Evolutionary conservation across 106 monocot species (phyloP), one percentile per base, ranked within the genome.

Genomic region (Allium cepa): DNA sequence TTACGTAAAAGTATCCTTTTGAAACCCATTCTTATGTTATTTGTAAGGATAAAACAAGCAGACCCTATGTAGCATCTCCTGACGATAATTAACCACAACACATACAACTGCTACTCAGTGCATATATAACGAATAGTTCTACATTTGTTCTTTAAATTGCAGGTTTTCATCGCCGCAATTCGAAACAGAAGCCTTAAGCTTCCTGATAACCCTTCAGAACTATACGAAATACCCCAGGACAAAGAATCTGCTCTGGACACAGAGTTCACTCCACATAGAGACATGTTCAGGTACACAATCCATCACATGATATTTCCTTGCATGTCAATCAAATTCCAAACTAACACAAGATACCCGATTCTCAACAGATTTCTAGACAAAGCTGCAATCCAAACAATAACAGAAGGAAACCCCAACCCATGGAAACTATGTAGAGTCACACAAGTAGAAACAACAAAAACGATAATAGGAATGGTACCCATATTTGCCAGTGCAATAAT

Each of bases 401-500:
- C 18, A 13, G 36, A 49, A 2, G 46, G 3, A n/a, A 59, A 15
- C 15, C 12, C 59, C 2, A 53, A 45, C 2, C 59, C 59, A 10
- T 59, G 59, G 59, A 59, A 59, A 9, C 59, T 59, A 17, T 81
- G 76, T 59, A 56, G 76, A 8, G 69, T 70, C 15, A 64, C 77
- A 0, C 75, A 81, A 50, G 81, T 85, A 13, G 85, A 85, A 49
- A 64, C 75, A 13, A 62, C 62, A 3, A 85, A 81, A 72, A 73
- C 69, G 27, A 26, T 81, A 17, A 59, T 81, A 0, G 55, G 69
- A 8, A 52, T 85, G 59, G 45, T 81, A 27, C 85, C 85, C 60
- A 76, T 85, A 68, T 73, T 85, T 57, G 47, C 28, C 16, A 70
- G 72, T 59, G 69, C 81, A 65, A 76, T 85, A 75, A 50, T 85